Percentiles rank a stretch among this genome's conserved stretches.
These are phyloP conservation scores for Rhododendron simsii DNA, from an alignment of 148 eudicot species.

Conservation along the genomic window DNA sequence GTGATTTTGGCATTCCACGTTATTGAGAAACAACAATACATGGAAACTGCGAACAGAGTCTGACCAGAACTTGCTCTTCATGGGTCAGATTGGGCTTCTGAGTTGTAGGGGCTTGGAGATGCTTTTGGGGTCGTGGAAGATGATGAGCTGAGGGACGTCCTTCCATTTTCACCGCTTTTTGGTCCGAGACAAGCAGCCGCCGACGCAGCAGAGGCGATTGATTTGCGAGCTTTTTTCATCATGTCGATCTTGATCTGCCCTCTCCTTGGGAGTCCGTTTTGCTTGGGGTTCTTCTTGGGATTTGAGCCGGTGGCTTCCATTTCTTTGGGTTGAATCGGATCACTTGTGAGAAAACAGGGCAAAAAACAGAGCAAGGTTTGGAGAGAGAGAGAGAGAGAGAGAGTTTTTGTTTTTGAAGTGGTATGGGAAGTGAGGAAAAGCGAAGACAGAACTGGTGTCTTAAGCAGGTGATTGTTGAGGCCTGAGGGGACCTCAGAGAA, in stretches of 20 bases:
- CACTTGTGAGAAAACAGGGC: neutral
- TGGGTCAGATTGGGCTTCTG: conserved; percentile 1
- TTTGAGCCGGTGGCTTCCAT: conserved; percentile 4
- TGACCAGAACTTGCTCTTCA: neutral
- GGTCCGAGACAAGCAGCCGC: neutral
- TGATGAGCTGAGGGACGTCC: neutral
- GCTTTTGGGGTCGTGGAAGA: conserved; percentile 8
- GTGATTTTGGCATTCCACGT: too few species aligned
- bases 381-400: neutral
- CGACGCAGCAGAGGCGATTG: neutral
- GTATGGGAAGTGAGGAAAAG: neutral
- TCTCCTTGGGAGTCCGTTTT: conserved; percentile 13
- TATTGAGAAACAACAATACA: neutral
- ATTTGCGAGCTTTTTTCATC: neutral
- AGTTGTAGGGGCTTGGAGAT: conserved; percentile 15
- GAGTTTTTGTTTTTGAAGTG: neutral
- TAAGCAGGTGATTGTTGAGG: neutral
- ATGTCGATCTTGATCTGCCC: conserved; percentile 19
- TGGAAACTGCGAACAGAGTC: neutral
- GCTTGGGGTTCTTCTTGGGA: neutral
- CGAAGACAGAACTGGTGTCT: neutral
- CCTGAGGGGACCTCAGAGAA: neutral
- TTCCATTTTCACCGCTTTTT: neutral
- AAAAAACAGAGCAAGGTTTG: neutral
- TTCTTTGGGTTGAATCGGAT: neutral